These are phyloP conservation scores for Ramaria rubella DNA, from an alignment of 768 basidiomycete genomes.

Conservation along the genomic window DNA sequence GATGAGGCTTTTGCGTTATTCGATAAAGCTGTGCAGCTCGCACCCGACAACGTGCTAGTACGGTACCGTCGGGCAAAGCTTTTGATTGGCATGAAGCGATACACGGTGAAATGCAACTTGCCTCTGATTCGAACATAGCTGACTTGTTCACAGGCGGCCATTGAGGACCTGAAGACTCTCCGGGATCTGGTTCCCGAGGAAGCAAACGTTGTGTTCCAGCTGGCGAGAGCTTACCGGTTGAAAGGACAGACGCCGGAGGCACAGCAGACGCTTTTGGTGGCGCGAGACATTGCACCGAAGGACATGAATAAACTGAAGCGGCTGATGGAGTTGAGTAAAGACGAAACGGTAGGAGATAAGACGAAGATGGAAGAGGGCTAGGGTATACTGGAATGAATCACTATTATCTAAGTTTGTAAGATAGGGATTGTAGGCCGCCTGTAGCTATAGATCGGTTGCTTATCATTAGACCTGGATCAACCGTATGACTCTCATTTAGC, in stretches of 20 bases:
- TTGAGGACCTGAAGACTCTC: slow-evolving; percentile 74
- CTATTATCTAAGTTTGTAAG: background rate
- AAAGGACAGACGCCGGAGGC: slow-evolving; percentile 74
- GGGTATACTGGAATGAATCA: slow-evolving; percentile 15
- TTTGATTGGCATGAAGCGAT: slow-evolving; percentile 75
- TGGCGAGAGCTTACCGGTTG: slow-evolving; percentile 85
- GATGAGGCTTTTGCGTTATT: slow-evolving; percentile 72
- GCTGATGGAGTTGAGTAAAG: slow-evolving; percentile 62
- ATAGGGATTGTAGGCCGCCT: background rate
- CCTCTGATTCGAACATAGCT: background rate
- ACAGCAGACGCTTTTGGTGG: slow-evolving; percentile 79
- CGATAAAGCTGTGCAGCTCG: slow-evolving; percentile 69
- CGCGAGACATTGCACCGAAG: slow-evolving; percentile 92
- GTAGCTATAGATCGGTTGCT: background rate
- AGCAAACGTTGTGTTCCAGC: slow-evolving; percentile 93
- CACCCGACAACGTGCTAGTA: slow-evolving; percentile 87
- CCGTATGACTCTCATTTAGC: slow-evolving; percentile 19
- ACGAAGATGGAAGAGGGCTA: slow-evolving; percentile 73
- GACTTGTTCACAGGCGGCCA: slow-evolving; percentile 55
- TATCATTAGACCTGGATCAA: background rate
- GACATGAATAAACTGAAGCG: slow-evolving; percentile 77
- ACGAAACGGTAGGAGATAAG: slow-evolving; percentile 46
- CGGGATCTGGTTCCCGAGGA: slow-evolving; percentile 85
- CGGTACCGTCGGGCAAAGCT: slow-evolving; percentile 92
- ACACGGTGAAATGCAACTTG: slow-evolving; percentile 51